These are phyloP conservation scores for Acidiella bohemica DNA, from an alignment of 495 filamentous ascomycete species.

Conservation along the genomic window DNA sequence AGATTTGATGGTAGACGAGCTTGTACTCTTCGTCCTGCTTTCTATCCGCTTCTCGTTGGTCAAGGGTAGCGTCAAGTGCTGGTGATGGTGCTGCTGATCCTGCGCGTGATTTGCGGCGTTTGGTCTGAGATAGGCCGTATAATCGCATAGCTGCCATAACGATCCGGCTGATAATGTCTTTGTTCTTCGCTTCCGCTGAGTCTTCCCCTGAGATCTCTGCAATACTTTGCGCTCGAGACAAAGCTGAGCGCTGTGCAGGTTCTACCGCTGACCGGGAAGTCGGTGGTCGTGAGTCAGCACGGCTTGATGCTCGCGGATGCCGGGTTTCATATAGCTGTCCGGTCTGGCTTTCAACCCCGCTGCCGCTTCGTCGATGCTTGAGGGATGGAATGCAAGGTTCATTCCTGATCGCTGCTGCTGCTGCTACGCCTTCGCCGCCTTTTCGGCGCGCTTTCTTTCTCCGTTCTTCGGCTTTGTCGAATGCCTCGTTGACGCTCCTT, in stretches of 20 bases:
- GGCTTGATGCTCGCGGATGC: slow-evolving; percentile 24
- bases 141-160: slow-evolving; percentile 52
- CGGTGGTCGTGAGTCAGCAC: slow-evolving; percentile 15
- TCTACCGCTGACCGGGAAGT: slow-evolving; percentile 12
- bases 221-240: slow-evolving; percentile 28
- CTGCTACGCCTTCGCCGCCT: slow-evolving; percentile 43
- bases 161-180: slow-evolving; percentile 31
- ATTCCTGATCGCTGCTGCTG: slow-evolving; percentile 31
- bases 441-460: slow-evolving; percentile 40
- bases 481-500: slow-evolving; percentile 41
- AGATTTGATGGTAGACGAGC: slow-evolving; percentile 51
- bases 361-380: slow-evolving; percentile 11
- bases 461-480: slow-evolving; percentile 47
- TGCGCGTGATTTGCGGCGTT: slow-evolving; percentile 14
- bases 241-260: slow-evolving; percentile 19
- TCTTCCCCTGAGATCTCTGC: slow-evolving; percentile 31
- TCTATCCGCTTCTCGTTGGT: background rate
- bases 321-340: slow-evolving; percentile 10
- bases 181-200: slow-evolving; percentile 33
- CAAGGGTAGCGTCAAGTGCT: slow-evolving; percentile 5
- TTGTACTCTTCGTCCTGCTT: slow-evolving; percentile 43
- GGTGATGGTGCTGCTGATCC: slow-evolving; percentile 1
- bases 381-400: slow-evolving; percentile 11
- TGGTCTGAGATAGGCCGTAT: slow-evolving; percentile 43
- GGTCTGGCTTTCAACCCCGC: slow-evolving; percentile 1